Conservation (phyloP, 1,139 yeast genomes). For the Blastobotrys serpentis region DNA sequence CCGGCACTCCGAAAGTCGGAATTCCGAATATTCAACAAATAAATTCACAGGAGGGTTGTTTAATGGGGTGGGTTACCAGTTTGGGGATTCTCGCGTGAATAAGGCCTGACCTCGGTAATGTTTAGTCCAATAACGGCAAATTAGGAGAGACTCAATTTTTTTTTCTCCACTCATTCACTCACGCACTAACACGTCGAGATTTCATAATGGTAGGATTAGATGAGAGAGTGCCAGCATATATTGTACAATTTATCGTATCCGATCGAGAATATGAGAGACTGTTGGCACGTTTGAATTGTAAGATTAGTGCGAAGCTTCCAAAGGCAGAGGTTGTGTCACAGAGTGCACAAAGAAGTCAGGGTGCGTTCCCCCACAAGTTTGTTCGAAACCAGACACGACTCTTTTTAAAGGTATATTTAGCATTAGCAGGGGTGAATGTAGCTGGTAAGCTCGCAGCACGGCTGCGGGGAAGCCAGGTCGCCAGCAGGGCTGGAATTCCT, state of each 20-base stretch:
- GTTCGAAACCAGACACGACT: slow-evolving; percentile 34
- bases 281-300: slow-evolving; percentile 18
- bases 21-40: too few relatives aligned
- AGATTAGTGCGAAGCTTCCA: slow-evolving; percentile 19
- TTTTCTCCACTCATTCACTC: neutral
- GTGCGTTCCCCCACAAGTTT: slow-evolving; percentile 19
- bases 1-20: too few relatives aligned
- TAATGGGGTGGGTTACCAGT: neutral
- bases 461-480: slow-evolving; percentile 13
- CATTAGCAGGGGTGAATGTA: slow-evolving; percentile 28
- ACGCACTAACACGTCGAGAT: neutral
- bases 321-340: slow-evolving; percentile 11
- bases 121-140: too few relatives aligned
- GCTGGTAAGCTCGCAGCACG: slow-evolving; percentile 18
- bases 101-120: neutral
- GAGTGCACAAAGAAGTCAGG: slow-evolving; percentile 13
- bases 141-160: too few relatives aligned
- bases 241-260: slow-evolving; percentile 31
- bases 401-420: slow-evolving; percentile 31
- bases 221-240: slow-evolving; percentile 23
- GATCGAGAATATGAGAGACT: slow-evolving; percentile 29
- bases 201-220: neutral
- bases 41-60: too few relatives aligned
- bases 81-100: too few relatives aligned
- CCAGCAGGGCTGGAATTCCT: slow-evolving; percentile 13